Conservation (phyloP, 169 alveolate genomes). For the Miamiensis avidus region DNA sequence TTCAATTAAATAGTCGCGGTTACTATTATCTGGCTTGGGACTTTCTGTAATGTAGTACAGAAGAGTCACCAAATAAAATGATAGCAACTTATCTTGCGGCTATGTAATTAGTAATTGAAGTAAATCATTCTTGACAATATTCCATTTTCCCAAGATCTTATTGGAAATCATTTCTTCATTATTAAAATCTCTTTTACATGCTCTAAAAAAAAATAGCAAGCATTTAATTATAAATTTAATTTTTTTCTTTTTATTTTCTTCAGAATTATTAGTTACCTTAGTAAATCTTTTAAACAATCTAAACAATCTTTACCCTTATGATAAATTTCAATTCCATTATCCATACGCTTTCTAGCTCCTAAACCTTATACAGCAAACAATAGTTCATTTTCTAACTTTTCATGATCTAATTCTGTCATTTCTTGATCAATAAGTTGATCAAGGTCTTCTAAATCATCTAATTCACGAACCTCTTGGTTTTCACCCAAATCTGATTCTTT, state of each 20-base stretch:
- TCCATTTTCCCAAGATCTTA: conserved; percentile 44
- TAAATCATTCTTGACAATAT: conserved; percentile 46
- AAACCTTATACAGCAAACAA: conserved; percentile 51
- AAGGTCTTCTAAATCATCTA: conserved; percentile 8
- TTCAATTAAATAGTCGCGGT: background rate
- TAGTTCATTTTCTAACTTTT: conserved; percentile 24
- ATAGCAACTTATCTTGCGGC: conserved; percentile 41
- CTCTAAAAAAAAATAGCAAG: no score
- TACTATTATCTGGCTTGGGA: conserved; percentile 20
- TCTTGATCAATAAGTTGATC: background rate
- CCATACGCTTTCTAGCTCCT: conserved; percentile 39
- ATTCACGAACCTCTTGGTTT: background rate
- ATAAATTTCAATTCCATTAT: conserved; percentile 54
- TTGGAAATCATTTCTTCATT: conserved; percentile 49
- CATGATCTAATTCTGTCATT: conserved; percentile 9
- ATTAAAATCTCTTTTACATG: conserved; percentile 9
- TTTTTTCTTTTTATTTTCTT: background rate
- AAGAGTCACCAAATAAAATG: conserved; percentile 36
- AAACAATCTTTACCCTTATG: conserved; percentile 50
- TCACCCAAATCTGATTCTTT: background rate
- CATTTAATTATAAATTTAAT: no score
- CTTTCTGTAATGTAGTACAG: conserved; percentile 40
- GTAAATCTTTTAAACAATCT: conserved; percentile 43
- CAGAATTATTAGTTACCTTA: background rate
- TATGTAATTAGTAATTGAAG: conserved; percentile 46